Percentiles rank a stretch among this genome's conserved stretches.
Evolutionary conservation across 768 basidiomycete genomes (phyloP).

Genomic region (Boletus patriciae): DNA sequence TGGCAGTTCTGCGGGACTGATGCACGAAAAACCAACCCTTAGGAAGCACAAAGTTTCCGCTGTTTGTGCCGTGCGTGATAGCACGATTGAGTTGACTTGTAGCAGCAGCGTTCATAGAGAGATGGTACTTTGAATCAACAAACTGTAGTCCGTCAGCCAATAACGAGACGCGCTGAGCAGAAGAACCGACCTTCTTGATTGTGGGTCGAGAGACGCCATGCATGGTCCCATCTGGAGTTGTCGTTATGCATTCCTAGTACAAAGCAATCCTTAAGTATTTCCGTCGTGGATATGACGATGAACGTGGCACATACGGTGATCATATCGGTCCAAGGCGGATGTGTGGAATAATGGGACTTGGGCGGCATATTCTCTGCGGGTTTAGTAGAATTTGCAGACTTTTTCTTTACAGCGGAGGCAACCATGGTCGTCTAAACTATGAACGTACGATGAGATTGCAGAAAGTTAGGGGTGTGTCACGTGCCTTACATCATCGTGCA

Average conservation of each 20-base stretch:
- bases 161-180: background rate
- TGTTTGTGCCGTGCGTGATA: constrained; percentile 52
- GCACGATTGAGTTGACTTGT: constrained; percentile 51
- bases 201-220: constrained; percentile 71
- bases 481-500: constrained; percentile 1
- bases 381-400: constrained; percentile 11
- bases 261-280: background rate
- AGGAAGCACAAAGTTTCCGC: constrained; percentile 54
- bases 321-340: constrained; percentile 54
- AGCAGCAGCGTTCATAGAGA: constrained; percentile 46
- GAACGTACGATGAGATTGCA: background rate
- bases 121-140: constrained; percentile 54
- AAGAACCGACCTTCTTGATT: constrained; percentile 70
- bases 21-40: constrained; percentile 39
- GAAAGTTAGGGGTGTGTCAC: constrained; percentile 9
- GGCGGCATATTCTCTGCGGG: background rate
- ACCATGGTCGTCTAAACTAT: background rate
- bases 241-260: constrained; percentile 75
- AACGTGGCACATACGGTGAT: constrained; percentile 35
- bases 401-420: constrained; percentile 12
- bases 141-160: constrained; percentile 36
- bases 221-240: constrained; percentile 63
- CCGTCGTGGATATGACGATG: background rate
- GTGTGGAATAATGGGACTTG: constrained; percentile 43
- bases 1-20: background rate